Evolutionary conservation across 139 green algal species (phyloP).

Genomic region (Haematococcus lacustris): DNA sequence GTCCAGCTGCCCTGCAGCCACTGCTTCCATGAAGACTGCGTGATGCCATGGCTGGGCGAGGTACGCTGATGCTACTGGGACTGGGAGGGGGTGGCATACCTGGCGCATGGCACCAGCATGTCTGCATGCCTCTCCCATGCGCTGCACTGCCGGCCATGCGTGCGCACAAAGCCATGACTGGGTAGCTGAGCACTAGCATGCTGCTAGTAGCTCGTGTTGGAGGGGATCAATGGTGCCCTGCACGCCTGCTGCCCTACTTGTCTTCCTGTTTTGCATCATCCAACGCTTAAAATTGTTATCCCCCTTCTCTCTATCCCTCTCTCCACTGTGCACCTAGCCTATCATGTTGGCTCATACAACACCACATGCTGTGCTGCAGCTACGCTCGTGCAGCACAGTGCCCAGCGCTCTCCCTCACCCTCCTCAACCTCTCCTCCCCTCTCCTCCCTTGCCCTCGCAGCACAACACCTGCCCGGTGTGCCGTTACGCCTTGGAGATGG

Average conservation of each 20-base stretch:
- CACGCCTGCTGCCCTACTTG: background rate
- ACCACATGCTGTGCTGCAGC: no score
- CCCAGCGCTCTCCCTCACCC: background rate
- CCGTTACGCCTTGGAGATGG: no score
- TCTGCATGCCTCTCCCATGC: background rate
- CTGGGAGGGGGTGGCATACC: background rate
- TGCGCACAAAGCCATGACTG: background rate
- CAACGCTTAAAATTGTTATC: background rate
- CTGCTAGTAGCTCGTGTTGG: background rate
- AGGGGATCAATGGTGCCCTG: background rate
- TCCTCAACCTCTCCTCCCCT: background rate
- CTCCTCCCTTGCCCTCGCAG: background rate
- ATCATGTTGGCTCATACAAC: background rate
- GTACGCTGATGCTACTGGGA: background rate
- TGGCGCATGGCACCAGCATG: background rate
- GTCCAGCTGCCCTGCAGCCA: constrained; percentile 28
- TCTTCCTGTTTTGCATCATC: background rate
- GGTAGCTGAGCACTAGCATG: background rate
- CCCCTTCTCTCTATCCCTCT: background rate
- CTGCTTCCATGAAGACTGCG: constrained; percentile 33
- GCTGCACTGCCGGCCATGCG: background rate
- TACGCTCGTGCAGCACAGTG: no score
- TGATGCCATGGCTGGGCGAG: constrained; percentile 27
- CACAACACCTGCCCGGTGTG: constrained; percentile 5
- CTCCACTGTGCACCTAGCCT: background rate